A percentile compares a stretch with the other conserved stretches of the same genome.
Conservation (phyloP, 2,329 filamentous ascomycete species). For the Cladosporium colombiae region DNA sequence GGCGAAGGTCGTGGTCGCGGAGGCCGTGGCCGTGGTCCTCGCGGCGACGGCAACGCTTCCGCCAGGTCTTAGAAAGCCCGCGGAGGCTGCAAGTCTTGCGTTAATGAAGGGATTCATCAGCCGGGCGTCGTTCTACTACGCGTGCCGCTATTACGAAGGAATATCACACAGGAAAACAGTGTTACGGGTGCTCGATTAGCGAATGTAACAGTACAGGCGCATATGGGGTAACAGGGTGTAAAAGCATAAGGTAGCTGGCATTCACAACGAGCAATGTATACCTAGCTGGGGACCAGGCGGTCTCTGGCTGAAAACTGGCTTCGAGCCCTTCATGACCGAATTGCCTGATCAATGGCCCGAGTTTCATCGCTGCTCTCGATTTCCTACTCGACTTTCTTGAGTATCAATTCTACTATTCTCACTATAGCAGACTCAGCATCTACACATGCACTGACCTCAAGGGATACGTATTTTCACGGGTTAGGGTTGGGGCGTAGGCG, state of each 20-base stretch:
- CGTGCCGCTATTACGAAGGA: not conserved
- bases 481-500: too few species aligned
- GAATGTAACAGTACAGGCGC: slow-evolving; percentile 17
- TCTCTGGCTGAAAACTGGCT: not conserved
- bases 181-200: slow-evolving; percentile 9
- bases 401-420: too few species aligned
- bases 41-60: slow-evolving; percentile 14
- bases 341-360: not conserved
- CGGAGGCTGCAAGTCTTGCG: not conserved
- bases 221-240: slow-evolving; percentile 14
- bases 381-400: too few species aligned
- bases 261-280: slow-evolving; percentile 12
- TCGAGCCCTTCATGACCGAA: slow-evolving; percentile 4
- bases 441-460: too few species aligned
- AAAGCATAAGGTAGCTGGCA: slow-evolving; percentile 16
- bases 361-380: not conserved
- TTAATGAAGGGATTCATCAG: not conserved
- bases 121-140: not conserved
- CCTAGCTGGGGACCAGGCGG: slow-evolving; percentile 4
- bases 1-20: slow-evolving; percentile 28
- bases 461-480: too few species aligned
- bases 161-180: slow-evolving; percentile 1
- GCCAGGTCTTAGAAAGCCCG: slow-evolving; percentile 12
- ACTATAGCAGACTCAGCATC: too few species aligned
- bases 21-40: slow-evolving; percentile 26